A percentile compares a stretch with the other conserved stretches of the same genome.
These are phyloP conservation scores for Hygrocybe coccinea DNA, from an alignment of 768 basidiomycete species.

Conservation along the genomic window DNA sequence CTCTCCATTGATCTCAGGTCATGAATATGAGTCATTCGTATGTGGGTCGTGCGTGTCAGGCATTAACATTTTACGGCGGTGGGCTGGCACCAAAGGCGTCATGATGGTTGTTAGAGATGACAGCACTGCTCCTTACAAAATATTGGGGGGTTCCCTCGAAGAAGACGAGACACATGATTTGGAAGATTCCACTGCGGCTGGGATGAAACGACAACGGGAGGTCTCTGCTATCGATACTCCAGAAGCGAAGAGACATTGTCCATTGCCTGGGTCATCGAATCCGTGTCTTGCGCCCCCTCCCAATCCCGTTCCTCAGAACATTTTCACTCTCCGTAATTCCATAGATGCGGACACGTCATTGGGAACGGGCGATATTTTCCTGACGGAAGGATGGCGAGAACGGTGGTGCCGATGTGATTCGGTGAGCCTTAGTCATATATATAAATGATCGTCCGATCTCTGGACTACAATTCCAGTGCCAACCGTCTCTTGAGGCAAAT, in stretches of 20 bases:
- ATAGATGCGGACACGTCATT: conserved; percentile 24
- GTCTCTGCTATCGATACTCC: conserved; percentile 33
- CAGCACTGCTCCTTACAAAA: conserved; percentile 45
- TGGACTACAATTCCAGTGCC: conserved; percentile 44
- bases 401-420: conserved; percentile 74
- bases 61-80: conserved; percentile 49
- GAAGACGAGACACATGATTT: conserved; percentile 23
- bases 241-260: conserved; percentile 37
- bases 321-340: conserved; percentile 34
- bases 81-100: conserved; percentile 65
- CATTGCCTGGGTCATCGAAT: conserved; percentile 13
- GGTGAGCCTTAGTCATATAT: conserved; percentile 34
- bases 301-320: conserved; percentile 41
- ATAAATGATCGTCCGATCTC: conserved; percentile 8
- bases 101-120: conserved; percentile 60
- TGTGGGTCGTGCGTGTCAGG: conserved; percentile 64
- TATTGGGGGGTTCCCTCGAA: conserved; percentile 30
- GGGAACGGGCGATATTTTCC: conserved; percentile 69
- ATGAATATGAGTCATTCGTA: conserved; percentile 71
- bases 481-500: conserved; percentile 46
- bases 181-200: conserved; percentile 26
- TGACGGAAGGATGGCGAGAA: conserved; percentile 66
- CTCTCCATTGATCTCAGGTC: conserved; percentile 58
- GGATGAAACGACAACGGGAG: conserved; percentile 50
- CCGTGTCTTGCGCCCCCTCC: conserved; percentile 55